Evolutionary conservation across 192 early-diverging fungal species (phyloP), one percentile per base, ranked within the genome.

Genomic region (Podila verticillata): DNA sequence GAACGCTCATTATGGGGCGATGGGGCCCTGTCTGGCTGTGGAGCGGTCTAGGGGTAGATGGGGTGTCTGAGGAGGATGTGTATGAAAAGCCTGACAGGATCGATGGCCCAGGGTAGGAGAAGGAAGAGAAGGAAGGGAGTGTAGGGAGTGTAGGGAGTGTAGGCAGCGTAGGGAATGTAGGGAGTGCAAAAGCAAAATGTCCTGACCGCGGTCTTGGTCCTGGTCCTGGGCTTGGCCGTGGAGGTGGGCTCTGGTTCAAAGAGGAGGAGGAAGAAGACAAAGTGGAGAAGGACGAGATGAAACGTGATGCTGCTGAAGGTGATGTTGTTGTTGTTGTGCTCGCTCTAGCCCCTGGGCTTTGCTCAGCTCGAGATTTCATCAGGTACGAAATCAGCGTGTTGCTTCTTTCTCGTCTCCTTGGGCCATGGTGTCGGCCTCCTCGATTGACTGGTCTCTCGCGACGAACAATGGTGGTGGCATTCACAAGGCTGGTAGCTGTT

Each of bases 1-100:
- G 36, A 39, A 12, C 10, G 36, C 36, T 39, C 36, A 12, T 39
- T n/a, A n/a, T n/a, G n/a, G n/a, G n/a, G n/a, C n/a, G n/a, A 1
- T 8, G 36, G 36, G 36, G 13, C 49, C 22, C 49, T 54, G 20
- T 22, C 49, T 54, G 49, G 19, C 3, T 24, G 49, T 8, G 22
- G 49, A 15, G 49, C 20, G 19, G n/a, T 54, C 49, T 9, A 54
- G 4, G 20, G 49, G 49, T 54, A 20, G 36, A 34, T 34, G 32
- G 10, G n/a, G n/a, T n/a, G 35, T 36, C 35, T 36, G 36, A 39
- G 36, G 36, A 54, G 20, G 20, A 56, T 57, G 22, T 17, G 32
- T 58, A 28, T 22, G 66, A 47, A 39, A 51, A 58, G 56, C 24
- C 35, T 7, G 35, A 35, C 57, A 68, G 66, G 48, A n/a, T 59